Conservation (phyloP, 2,329 filamentous ascomycete genomes). For the Venturia nashicola region DNA sequence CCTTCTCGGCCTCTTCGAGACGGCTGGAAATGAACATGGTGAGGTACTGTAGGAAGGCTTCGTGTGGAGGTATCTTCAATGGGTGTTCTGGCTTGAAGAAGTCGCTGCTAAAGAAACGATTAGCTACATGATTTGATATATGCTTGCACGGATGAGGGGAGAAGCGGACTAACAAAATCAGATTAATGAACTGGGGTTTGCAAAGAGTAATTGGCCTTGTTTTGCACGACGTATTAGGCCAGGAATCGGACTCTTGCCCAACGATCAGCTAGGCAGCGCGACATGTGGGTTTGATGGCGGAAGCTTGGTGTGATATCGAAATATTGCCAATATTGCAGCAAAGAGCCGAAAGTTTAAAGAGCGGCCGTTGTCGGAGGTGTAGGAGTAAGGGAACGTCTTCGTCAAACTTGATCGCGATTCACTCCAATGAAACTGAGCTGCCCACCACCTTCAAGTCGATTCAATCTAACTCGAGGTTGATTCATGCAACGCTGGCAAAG, state of each 20-base stretch:
- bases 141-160: not conserved
- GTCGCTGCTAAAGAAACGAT: not conserved
- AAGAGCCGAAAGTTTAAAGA: not conserved
- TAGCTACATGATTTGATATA: not conserved
- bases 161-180: not conserved
- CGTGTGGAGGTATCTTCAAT: not conserved
- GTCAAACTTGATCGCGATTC: no score
- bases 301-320: not conserved
- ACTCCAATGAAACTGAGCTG: no score
- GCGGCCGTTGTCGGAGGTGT: not conserved
- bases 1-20: conserved; percentile 67
- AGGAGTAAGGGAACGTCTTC: no score
- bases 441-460: not conserved
- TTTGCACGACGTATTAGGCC: conserved; percentile 21
- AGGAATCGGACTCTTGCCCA: conserved; percentile 34
- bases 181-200: not conserved
- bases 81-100: not conserved
- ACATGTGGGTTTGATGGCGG: conserved; percentile 28
- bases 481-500: not conserved
- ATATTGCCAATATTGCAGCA: not conserved
- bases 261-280: conserved; percentile 39
- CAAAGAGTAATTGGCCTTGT: not conserved
- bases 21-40: conserved; percentile 94
- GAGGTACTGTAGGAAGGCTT: conserved; percentile 15
- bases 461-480: not conserved